Percentiles rank a stretch among this genome's conserved stretches.
These are phyloP conservation scores for Basidioascus undulatus DNA, from an alignment of 768 basidiomycete genomes.

Conservation along the genomic window DNA sequence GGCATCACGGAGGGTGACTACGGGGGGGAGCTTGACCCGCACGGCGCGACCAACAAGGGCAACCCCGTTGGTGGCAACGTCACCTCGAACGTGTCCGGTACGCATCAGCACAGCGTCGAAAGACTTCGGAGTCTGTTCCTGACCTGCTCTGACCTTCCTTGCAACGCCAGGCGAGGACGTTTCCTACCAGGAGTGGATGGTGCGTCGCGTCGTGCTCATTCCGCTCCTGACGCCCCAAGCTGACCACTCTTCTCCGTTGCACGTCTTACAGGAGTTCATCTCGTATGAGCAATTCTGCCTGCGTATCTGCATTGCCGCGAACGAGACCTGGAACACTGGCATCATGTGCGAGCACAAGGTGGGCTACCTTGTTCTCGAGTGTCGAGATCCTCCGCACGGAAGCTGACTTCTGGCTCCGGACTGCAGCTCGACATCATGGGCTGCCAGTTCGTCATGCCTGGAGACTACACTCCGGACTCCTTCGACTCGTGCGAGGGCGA, in stretches of 20 bases:
- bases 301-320: conserved; percentile 11
- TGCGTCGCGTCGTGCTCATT: conserved; percentile 18
- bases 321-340: conserved; percentile 14
- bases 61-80: conserved; percentile 18
- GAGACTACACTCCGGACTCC: conserved; percentile 21
- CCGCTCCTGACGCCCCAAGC: background rate
- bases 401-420: background rate
- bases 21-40: conserved; percentile 44
- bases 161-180: conserved; percentile 29
- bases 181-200: conserved; percentile 40
- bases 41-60: conserved; percentile 36
- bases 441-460: conserved; percentile 21
- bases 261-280: conserved; percentile 20
- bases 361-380: background rate
- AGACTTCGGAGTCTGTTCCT: background rate
- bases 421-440: conserved; percentile 3
- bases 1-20: conserved; percentile 40
- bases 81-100: no score
- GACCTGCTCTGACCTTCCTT: conserved; percentile 37
- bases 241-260: conserved; percentile 1
- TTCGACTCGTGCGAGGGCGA: conserved; percentile 18
- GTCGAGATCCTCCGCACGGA: background rate
- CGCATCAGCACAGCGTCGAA: background rate
- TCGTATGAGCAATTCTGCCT: conserved; percentile 20
- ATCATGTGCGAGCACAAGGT: background rate